Evolutionary conservation across 805 yeast species (phyloP).

Genomic region (Yamadazyma paraphyllophila): DNA sequence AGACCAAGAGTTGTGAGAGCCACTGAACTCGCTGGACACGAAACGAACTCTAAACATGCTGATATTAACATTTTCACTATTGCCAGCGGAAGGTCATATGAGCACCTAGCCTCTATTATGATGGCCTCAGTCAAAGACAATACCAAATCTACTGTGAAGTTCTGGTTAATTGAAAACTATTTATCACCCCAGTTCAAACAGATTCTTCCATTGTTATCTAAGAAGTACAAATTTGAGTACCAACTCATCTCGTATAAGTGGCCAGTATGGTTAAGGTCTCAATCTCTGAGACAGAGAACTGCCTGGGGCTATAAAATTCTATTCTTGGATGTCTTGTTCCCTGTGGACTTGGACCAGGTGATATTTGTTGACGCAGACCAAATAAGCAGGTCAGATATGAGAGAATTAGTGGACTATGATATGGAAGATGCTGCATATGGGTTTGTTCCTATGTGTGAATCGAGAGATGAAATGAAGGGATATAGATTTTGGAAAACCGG

Average conservation of each 20-base stretch:
- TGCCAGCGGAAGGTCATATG: slow-evolving; percentile 81
- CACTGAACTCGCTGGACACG: neutral
- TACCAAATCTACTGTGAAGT: slow-evolving; percentile 57
- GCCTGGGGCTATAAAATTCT: slow-evolving; percentile 88
- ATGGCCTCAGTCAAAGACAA: slow-evolving; percentile 74
- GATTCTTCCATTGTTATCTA: slow-evolving; percentile 59
- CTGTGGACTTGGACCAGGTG: slow-evolving; percentile 68
- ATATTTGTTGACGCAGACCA: slow-evolving; percentile 88
- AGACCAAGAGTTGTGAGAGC: slow-evolving; percentile 43
- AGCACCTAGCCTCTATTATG: slow-evolving; percentile 74
- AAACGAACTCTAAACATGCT: neutral
- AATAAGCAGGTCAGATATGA: slow-evolving; percentile 70
- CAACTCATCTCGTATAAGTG: slow-evolving; percentile 84
- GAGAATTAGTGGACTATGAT: slow-evolving; percentile 65
- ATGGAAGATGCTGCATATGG: slow-evolving; percentile 83
- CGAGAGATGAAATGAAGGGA: slow-evolving; percentile 77
- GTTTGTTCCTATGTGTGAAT: slow-evolving; percentile 83
- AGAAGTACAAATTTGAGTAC: slow-evolving; percentile 60
- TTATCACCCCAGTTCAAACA: slow-evolving; percentile 67
- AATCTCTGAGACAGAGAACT: slow-evolving; percentile 72
- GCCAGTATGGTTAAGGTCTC: slow-evolving; percentile 88
- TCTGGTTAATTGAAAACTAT: slow-evolving; percentile 85
- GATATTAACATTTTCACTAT: slow-evolving; percentile 72
- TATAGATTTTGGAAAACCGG: slow-evolving; percentile 92
- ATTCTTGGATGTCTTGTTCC: slow-evolving; percentile 84